phyloP scores from a whole-genome alignment of 108 stramenopile species.

The Cyclostephanos invisitatus region DNA sequence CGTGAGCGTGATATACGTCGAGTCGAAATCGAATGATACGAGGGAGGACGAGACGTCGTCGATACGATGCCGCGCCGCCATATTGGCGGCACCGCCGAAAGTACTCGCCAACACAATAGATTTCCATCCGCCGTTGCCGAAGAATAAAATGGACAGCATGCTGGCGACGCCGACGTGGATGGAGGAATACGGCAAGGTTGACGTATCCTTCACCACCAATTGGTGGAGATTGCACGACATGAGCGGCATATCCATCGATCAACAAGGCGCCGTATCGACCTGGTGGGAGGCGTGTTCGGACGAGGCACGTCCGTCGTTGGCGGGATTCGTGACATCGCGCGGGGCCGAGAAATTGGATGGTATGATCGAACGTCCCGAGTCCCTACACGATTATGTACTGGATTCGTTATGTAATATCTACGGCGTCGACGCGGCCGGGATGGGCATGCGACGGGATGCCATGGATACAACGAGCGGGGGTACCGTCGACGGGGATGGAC shows the following conservation, averaged over 20 bases:
- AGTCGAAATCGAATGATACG: not conserved
- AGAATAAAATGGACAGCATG: constrained; percentile 17
- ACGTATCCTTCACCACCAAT: constrained; percentile 18
- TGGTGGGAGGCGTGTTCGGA: constrained; percentile 36
- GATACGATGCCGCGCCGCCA: constrained; percentile 17
- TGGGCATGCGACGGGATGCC: constrained; percentile 14
- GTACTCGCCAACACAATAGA: constrained; percentile 10
- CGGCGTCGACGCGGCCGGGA: constrained; percentile 8
- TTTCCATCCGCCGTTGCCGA: constrained; percentile 22
- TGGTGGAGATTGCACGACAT: constrained; percentile 18
- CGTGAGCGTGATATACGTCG: constrained; percentile 1
- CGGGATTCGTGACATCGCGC: constrained; percentile 20
- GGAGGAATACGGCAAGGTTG: constrained; percentile 32
- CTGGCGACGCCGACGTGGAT: constrained; percentile 36
- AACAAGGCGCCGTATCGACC: constrained; percentile 16
- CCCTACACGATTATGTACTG: constrained; percentile 10
- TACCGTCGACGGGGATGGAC: constrained; percentile 7
- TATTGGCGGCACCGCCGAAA: constrained; percentile 26
- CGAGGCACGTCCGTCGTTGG: constrained; percentile 12
- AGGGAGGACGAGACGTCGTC: not conserved
- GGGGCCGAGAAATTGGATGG: constrained; percentile 8
- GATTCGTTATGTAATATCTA: constrained; percentile 20
- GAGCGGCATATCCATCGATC: constrained; percentile 27
- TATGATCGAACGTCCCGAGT: not conserved
- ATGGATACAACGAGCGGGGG: not conserved